Percentiles rank a stretch among this genome's conserved stretches.
Evolutionary conservation across 225 moss, liverwort and hornwort genomes (phyloP).

Genomic region (Neckera pumila): DNA sequence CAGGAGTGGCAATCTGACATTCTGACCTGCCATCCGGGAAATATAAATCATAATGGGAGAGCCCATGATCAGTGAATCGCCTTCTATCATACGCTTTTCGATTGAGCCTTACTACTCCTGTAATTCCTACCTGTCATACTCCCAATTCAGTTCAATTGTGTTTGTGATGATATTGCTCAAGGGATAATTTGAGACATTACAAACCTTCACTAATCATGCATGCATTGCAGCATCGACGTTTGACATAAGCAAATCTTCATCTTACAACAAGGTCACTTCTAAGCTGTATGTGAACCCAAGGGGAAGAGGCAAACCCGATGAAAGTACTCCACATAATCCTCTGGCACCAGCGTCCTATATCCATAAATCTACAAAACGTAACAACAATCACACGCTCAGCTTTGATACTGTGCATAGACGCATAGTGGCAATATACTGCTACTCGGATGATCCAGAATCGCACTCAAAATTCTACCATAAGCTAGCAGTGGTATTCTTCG

Average conservation of each 20-base stretch:
- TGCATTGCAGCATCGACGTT: background rate
- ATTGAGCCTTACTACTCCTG: constrained; percentile 75
- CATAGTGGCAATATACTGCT: background rate
- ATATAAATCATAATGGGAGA: constrained; percentile 85
- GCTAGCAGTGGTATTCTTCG: background rate
- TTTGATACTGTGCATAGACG: background rate
- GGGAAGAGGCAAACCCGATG: constrained; percentile 69
- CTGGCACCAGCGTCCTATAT: constrained; percentile 81
- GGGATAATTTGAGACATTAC: background rate
- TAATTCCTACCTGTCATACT: constrained; percentile 74
- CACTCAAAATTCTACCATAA: background rate
- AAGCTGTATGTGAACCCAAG: background rate
- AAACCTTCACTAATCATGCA: background rate
- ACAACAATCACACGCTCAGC: background rate
- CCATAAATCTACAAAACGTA: constrained; percentile 76
- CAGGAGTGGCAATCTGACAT: constrained; percentile 29
- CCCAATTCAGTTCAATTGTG: constrained; percentile 11
- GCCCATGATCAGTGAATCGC: constrained; percentile 84
- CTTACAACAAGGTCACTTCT: background rate
- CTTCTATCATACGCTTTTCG: constrained; percentile 84
- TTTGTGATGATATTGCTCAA: background rate
- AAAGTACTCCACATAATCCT: constrained; percentile 97
- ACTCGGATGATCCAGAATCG: background rate
- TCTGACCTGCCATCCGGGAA: constrained; percentile 94
- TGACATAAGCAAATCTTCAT: background rate